These are phyloP conservation scores for Diaporthe velutina DNA, from an alignment of 2,329 filamentous ascomycete genomes.

Conservation along the genomic window DNA sequence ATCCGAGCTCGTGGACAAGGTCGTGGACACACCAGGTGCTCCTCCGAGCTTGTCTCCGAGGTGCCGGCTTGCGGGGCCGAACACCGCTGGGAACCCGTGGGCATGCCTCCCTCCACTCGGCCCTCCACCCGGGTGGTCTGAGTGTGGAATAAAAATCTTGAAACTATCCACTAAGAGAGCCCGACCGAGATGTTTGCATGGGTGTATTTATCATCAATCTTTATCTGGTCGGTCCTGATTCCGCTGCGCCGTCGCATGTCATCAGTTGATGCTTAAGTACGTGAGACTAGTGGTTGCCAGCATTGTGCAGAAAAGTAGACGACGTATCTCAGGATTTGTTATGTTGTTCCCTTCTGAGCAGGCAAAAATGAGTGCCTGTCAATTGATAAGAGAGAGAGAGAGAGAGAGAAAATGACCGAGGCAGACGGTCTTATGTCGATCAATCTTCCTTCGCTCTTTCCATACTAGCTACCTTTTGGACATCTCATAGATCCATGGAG, in stretches of 20 bases:
- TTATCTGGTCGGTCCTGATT: too few species aligned
- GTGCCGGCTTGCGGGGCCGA: slow-evolving; percentile 5
- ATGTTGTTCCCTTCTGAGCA: neutral
- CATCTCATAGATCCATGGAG: too few species aligned
- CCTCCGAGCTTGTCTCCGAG: slow-evolving; percentile 29
- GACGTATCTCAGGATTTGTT: neutral
- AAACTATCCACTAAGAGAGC: neutral
- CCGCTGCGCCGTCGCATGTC: too few species aligned
- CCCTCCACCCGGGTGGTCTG: neutral
- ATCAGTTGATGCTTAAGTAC: neutral
- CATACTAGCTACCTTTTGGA: too few species aligned
- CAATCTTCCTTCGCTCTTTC: neutral
- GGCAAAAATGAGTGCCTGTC: neutral
- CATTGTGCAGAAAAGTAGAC: neutral
- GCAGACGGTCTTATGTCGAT: neutral
- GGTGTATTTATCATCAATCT: too few species aligned
- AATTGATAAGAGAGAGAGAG: too few species aligned
- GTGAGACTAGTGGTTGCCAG: neutral
- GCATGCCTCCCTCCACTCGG: neutral
- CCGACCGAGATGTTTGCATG: neutral
- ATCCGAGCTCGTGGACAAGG: neutral
- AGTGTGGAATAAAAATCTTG: neutral
- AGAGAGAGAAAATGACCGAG: neutral
- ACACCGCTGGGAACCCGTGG: neutral
- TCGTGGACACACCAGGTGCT: neutral